Evolutionary conservation across 768 basidiomycete genomes (phyloP).

Genomic region (Candolleomyces aberdarensis): DNA sequence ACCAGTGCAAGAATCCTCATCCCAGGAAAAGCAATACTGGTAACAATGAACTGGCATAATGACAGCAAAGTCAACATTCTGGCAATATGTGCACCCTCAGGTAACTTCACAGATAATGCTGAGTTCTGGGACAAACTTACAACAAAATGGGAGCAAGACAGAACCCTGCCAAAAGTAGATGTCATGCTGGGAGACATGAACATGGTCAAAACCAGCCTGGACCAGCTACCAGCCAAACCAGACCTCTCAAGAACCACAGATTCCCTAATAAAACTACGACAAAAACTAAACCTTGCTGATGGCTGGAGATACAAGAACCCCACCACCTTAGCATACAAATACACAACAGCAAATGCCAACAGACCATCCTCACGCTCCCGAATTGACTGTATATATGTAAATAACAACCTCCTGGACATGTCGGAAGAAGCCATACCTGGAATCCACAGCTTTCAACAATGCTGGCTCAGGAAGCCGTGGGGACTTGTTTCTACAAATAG

Average conservation of each 20-base stretch:
- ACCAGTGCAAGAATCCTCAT: conserved; percentile 12
- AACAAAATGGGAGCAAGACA: conserved; percentile 2
- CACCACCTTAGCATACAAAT: background rate
- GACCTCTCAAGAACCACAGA: conserved; percentile 12
- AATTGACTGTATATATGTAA: too few species aligned
- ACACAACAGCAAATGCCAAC: too few species aligned
- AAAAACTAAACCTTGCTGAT: conserved; percentile 15
- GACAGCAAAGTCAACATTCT: conserved; percentile 20
- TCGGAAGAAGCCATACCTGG: too few species aligned
- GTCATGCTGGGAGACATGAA: conserved; percentile 42
- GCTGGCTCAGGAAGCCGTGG: too few species aligned
- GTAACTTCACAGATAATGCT: conserved; percentile 24
- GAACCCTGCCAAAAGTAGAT: conserved; percentile 20
- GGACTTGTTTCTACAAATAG: too few species aligned
- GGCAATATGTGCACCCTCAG: conserved; percentile 32
- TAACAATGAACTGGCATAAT: conserved; percentile 14
- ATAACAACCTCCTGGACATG: too few species aligned
- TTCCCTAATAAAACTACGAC: conserved; percentile 17
- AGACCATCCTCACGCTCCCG: too few species aligned
- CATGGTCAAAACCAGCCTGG: conserved; percentile 31
- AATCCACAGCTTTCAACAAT: too few species aligned
- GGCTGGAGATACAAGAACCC: conserved; percentile 26
- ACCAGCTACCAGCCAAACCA: conserved; percentile 19
- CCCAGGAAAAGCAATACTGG: conserved; percentile 23
- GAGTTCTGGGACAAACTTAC: conserved; percentile 26